phyloP scores from a whole-genome alignment of 257 asterid species.

The Solanum commersonii region DNA sequence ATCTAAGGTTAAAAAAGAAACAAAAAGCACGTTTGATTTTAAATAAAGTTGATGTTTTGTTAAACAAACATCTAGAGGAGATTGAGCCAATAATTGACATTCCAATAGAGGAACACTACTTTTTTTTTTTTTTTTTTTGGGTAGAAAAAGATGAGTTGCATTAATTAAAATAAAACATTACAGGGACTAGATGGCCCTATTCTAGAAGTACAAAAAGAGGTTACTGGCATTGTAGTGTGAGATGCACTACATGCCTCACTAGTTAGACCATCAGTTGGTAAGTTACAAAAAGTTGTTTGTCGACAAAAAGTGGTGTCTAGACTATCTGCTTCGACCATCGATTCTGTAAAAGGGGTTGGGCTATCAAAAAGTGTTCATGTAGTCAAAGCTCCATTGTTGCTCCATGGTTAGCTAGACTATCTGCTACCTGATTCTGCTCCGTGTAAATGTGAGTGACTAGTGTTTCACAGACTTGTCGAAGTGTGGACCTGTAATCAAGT shows the following conservation, averaged over 20 bases:
- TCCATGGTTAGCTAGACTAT: too few relatives aligned
- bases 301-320: neutral
- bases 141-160: neutral
- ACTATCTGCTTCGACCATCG: neutral
- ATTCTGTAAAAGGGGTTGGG: neutral
- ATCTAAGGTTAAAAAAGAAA: too few relatives aligned
- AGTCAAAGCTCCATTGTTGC: too few relatives aligned
- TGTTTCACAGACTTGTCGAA: neutral
- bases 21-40: neutral
- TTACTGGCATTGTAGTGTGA: neutral
- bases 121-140: too few relatives aligned
- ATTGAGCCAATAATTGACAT: neutral
- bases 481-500: neutral
- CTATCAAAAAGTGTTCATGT: too few relatives aligned
- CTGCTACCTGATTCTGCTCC: too few relatives aligned
- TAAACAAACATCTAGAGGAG: neutral
- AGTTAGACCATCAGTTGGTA: neutral
- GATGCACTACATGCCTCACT: neutral
- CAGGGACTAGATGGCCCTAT: neutral
- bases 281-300: neutral
- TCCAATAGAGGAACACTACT: neutral
- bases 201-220: neutral
- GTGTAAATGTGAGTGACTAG: too few relatives aligned
- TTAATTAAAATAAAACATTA: too few relatives aligned
- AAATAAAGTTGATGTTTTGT: neutral